These are phyloP conservation scores for Tetrahymena thermophila DNA, from an alignment of 73 alveolate genomes.

Conservation along the genomic window DNA sequence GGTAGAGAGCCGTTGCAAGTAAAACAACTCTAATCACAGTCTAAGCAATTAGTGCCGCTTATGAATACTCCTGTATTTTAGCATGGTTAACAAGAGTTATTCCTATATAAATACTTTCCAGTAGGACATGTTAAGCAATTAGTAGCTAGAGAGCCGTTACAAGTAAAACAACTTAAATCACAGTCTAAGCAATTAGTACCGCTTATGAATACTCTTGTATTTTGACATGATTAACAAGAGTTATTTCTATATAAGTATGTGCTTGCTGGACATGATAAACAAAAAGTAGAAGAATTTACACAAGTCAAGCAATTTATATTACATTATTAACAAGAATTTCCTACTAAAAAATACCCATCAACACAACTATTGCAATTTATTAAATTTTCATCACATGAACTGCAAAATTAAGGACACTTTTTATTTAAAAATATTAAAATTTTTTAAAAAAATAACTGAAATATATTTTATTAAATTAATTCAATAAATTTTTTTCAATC, in stretches of 20 bases:
- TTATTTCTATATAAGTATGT: not conserved
- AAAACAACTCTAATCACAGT: not conserved
- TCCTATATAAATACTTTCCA: not conserved
- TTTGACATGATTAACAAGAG: no score
- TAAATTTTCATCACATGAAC: not conserved
- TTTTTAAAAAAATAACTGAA: no score
- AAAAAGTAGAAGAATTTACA: no score
- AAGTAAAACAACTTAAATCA: not conserved
- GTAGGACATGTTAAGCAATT: not conserved
- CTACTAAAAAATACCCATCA: not conserved
- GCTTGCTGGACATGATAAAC: not conserved
- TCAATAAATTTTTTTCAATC: no score
- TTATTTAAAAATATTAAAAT: no score
- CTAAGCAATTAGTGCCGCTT: not conserved
- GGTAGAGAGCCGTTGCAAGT: not conserved
- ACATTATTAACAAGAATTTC: not conserved
- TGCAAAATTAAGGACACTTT: not conserved
- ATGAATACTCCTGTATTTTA: no score
- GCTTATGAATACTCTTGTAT: no score
- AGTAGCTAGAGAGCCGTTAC: not conserved
- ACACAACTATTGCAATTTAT: not conserved
- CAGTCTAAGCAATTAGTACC: not conserved
- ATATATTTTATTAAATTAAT: no score
- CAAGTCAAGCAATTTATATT: not conserved
- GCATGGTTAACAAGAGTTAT: no score